Conservation (phyloP, 495 filamentous ascomycete species). For the Podospora fimiseda region DNA sequence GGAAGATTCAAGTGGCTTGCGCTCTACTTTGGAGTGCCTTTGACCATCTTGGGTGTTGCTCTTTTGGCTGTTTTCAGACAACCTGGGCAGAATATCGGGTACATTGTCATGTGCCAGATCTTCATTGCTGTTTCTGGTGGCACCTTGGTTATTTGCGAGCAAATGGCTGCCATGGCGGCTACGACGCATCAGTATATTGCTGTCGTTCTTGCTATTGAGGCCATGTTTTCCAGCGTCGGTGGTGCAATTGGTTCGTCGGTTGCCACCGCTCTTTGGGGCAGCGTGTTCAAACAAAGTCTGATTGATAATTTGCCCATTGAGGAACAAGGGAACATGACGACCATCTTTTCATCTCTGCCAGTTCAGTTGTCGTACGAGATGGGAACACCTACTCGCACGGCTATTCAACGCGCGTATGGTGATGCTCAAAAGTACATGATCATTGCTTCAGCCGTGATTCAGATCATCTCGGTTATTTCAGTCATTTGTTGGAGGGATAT, state of each 20-base stretch:
- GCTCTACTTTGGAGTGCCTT: conserved; percentile 54
- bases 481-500: conserved; percentile 51
- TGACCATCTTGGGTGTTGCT: conserved; percentile 60
- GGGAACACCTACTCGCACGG: conserved; percentile 44
- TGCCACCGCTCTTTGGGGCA: conserved; percentile 60
- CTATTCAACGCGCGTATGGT: conserved; percentile 52
- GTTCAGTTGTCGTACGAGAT: conserved; percentile 48
- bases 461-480: conserved; percentile 40
- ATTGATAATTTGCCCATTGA: conserved; percentile 51
- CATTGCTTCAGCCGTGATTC: conserved; percentile 46
- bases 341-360: conserved; percentile 48
- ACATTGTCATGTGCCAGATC: conserved; percentile 71
- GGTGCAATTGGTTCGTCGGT: conserved; percentile 58
- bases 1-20: conserved; percentile 58
- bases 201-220: conserved; percentile 55
- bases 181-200: conserved; percentile 61
- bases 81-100: conserved; percentile 50
- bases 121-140: conserved; percentile 66
- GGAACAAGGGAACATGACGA: conserved; percentile 32
- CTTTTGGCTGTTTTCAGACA: conserved; percentile 49
- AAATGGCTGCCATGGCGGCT: conserved; percentile 63
- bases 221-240: conserved; percentile 57
- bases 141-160: conserved; percentile 52
- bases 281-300: conserved; percentile 50
- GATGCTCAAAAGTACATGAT: conserved; percentile 51